Conservation (phyloP, 2,329 filamentous ascomycete genomes). For the Aspergillus pseudoglaucus region DNA sequence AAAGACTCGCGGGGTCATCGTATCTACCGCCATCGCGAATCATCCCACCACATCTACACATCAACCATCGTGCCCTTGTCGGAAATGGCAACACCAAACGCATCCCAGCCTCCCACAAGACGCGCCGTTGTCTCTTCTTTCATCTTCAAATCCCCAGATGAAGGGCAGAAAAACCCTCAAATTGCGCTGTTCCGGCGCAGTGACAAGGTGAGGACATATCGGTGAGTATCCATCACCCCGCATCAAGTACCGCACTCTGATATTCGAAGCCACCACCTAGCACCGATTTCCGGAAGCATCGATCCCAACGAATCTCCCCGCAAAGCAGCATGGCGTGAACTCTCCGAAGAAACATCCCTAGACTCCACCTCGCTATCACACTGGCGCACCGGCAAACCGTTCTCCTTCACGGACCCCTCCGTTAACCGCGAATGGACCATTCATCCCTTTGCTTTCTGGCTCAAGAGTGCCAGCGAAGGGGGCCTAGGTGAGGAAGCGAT, state of each 20-base stretch:
- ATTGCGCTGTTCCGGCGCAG: slow-evolving; percentile 60
- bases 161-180: slow-evolving; percentile 23
- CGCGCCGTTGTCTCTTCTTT: slow-evolving; percentile 40
- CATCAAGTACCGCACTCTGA: background rate
- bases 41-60: too few relatives aligned
- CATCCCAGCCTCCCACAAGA: slow-evolving; percentile 13
- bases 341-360: slow-evolving; percentile 57
- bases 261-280: slow-evolving; percentile 45
- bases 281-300: slow-evolving; percentile 58
- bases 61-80: background rate
- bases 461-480: slow-evolving; percentile 33
- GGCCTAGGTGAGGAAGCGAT: slow-evolving; percentile 43
- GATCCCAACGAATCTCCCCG: slow-evolving; percentile 50
- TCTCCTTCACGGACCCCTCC: slow-evolving; percentile 48
- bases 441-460: slow-evolving; percentile 52
- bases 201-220: slow-evolving; percentile 54
- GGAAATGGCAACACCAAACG: slow-evolving; percentile 5
- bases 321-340: slow-evolving; percentile 55
- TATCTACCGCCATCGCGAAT: background rate
- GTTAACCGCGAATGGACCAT: slow-evolving; percentile 56
- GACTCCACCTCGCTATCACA: slow-evolving; percentile 43
- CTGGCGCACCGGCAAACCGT: slow-evolving; percentile 54
- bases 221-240: slow-evolving; percentile 32
- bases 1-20: background rate
- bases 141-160: slow-evolving; percentile 29